These are phyloP conservation scores for Sporothrix phasma DNA, from an alignment of 2,329 filamentous ascomycete genomes.

Conservation along the genomic window DNA sequence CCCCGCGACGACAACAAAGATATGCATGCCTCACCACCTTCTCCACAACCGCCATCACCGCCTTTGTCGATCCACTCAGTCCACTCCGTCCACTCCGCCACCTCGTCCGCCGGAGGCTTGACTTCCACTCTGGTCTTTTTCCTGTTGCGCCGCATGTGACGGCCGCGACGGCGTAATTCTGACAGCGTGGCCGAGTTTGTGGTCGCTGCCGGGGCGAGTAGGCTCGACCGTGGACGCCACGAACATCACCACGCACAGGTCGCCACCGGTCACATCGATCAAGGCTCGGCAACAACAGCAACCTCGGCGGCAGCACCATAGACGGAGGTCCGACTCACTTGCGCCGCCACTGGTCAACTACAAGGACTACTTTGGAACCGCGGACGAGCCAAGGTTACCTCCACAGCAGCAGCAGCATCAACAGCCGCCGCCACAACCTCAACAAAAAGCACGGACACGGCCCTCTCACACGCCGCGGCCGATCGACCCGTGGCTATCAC, in stretches of 20 bases:
- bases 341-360: constrained; percentile 9
- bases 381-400: background rate
- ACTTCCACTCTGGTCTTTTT: constrained; percentile 13
- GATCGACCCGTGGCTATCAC: constrained; percentile 17
- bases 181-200: constrained; percentile 18
- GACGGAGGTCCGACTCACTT: constrained; percentile 17
- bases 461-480: background rate
- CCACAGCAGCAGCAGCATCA: background rate
- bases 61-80: constrained; percentile 6
- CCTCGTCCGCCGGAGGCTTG: constrained; percentile 8
- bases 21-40: constrained; percentile 7
- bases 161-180: constrained; percentile 21
- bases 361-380: background rate
- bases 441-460: background rate
- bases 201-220: background rate
- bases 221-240: constrained; percentile 2
- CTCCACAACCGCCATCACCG: constrained; percentile 5
- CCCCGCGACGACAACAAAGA: background rate
- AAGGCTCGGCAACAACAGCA: background rate
- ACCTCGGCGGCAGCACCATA: background rate
- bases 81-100: constrained; percentile 7
- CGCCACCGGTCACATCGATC: background rate
- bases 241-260: background rate
- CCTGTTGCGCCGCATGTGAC: constrained; percentile 15
- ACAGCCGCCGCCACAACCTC: background rate